Percentiles rank a stretch among this genome's conserved stretches.
Conservation (phyloP, 208 protist genomes). For the Crithidia fasciculata region DNA sequence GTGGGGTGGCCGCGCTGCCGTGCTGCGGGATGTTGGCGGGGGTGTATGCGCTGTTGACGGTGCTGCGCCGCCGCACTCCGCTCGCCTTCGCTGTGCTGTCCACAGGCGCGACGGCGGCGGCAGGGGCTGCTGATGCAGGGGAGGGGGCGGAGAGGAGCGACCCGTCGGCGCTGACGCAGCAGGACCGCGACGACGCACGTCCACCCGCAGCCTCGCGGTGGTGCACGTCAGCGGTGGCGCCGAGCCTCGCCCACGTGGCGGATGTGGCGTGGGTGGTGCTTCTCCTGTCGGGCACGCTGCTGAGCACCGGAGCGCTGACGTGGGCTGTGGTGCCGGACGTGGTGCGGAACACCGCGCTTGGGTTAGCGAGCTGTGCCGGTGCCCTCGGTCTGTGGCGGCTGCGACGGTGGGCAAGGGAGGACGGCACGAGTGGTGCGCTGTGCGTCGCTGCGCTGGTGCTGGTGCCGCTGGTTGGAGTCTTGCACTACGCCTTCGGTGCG, state of each 20-base stretch:
- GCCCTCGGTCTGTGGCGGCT: conserved; percentile 7
- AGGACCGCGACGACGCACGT: conserved; percentile 23
- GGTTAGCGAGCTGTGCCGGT: background rate
- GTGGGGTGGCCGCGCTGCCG: conserved; percentile 21
- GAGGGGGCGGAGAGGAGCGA: background rate
- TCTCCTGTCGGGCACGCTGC: conserved; percentile 9
- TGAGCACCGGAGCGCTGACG: conserved; percentile 28
- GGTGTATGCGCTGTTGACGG: conserved; percentile 20
- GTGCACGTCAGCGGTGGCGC: conserved; percentile 31
- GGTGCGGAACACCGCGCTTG: background rate
- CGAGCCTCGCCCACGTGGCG: conserved; percentile 29
- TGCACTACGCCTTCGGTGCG: too few species aligned
- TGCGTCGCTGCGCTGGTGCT: background rate
- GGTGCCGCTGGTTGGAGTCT: background rate
- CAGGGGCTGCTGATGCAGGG: background rate
- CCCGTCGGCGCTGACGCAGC: conserved; percentile 8
- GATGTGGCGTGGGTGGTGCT: conserved; percentile 32
- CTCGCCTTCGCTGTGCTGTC: conserved; percentile 17
- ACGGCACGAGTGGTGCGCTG: background rate
- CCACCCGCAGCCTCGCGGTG: conserved; percentile 34
- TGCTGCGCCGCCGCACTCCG: conserved; percentile 16
- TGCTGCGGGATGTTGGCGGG: conserved; percentile 27
- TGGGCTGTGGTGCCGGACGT: conserved; percentile 15
- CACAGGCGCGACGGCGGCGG: background rate
- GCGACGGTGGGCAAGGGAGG: background rate